Base-by-base conservation (phyloP, 139 green algal species). In the Yamagishiella unicocca region DNA sequence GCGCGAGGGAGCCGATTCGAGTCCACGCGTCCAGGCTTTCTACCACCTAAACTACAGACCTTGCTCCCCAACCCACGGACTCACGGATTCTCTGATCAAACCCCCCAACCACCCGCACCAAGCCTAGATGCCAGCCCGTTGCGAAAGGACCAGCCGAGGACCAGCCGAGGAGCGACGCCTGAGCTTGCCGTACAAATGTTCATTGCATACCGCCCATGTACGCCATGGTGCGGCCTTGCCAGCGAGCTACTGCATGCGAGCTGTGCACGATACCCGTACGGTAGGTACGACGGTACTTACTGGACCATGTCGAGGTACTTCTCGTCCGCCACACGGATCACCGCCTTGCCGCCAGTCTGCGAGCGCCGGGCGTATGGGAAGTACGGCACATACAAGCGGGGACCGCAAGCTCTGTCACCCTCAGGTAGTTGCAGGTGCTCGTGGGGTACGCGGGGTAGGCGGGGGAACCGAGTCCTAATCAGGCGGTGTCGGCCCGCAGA, bases 281-380 rank as follows among this genome's bases (percentile, higher is more conserved):
- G n/a, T n/a, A n/a, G n/a, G n/a, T n/a, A n/a, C n/a, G n/a, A n/a
- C n/a, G n/a, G n/a, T n/a, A 45, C 66, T 17, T 22, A 73, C 66
- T 73, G 43, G 4, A 42, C 72, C 42, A 80, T 8, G 25, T 24
- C 22, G 27, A 38, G 40, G 43, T 29, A 80, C 0, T 9, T 6
- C 4, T 21, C 24, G 40, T 80, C 72, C 1, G 72, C 40, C 29
- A 80, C 72, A 42, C 72, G 72, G 24, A 80, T 61, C 8, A 80
- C 72, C 8, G 72, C 40, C 72, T 80, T 80, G 40, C 43, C 21
- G 68, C 35, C 35, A 19, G 27, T 77, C 68, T 77, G 68, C n/a
- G n/a, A n/a, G n/a, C n/a, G n/a, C n/a, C n/a, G n/a, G n/a, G n/a
- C n/a, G n/a, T n/a, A n/a, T n/a, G n/a, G n/a, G n/a, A n/a, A n/a